These are phyloP conservation scores for Metrosideros polymorpha DNA, from an alignment of 441 rosid species.

Conservation along the genomic window DNA sequence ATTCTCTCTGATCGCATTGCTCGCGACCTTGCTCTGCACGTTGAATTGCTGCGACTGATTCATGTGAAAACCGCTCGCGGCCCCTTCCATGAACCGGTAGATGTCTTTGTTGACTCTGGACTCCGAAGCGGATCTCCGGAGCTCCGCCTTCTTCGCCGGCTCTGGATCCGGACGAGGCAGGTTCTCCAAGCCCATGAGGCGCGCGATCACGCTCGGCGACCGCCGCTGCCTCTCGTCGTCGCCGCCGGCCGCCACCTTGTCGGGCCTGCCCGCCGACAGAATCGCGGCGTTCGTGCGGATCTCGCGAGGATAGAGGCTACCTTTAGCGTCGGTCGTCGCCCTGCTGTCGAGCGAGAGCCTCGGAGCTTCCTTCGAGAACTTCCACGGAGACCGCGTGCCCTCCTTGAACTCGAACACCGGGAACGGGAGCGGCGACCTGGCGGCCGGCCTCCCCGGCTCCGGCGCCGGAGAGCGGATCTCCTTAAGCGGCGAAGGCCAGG, in stretches of 20 bases:
- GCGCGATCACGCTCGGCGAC: slow-evolving; percentile 82
- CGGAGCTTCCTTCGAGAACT: slow-evolving; percentile 82
- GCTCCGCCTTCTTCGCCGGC: slow-evolving; percentile 32
- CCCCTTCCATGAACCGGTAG: slow-evolving; percentile 47
- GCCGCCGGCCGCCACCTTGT: slow-evolving; percentile 18
- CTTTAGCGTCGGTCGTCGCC: slow-evolving; percentile 75
- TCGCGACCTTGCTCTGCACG: slow-evolving; percentile 5
- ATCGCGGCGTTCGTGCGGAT: slow-evolving; percentile 40
- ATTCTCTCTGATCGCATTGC: slow-evolving; percentile 8
- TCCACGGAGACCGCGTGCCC: slow-evolving; percentile 62
- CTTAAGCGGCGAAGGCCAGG: slow-evolving; percentile 23
- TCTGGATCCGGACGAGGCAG: slow-evolving; percentile 43
- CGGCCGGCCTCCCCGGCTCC: slow-evolving; percentile 5
- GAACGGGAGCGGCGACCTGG: slow-evolving; percentile 36
- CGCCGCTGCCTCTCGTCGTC: slow-evolving; percentile 30
- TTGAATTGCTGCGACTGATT: slow-evolving; percentile 23
- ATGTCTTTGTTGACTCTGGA: slow-evolving; percentile 59
- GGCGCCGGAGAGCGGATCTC: slow-evolving; percentile 28
- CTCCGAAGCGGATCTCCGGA: slow-evolving; percentile 90
- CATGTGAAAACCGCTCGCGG: slow-evolving; percentile 23
- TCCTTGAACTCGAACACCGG: slow-evolving; percentile 42
- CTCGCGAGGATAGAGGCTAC: slow-evolving; percentile 73
- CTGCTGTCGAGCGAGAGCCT: slow-evolving; percentile 91
- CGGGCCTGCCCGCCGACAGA: slow-evolving; percentile 19
- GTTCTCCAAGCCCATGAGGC: slow-evolving; percentile 86